Base-by-base conservation (phyloP, 169 alveolate species). In the Eimeria necatrix region DNA sequence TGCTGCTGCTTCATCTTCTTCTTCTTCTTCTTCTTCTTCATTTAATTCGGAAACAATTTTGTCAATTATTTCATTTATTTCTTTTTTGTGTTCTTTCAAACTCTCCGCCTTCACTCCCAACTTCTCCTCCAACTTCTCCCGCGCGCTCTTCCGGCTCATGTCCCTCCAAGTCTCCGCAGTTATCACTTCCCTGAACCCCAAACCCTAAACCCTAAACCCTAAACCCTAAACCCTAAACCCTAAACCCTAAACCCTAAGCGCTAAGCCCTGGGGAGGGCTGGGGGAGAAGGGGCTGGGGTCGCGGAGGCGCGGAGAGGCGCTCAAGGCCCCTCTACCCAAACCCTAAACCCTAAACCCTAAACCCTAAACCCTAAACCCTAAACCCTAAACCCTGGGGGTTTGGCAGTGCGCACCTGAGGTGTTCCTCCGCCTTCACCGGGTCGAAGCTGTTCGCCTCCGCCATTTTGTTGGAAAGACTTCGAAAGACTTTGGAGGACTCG, bases 391-490 rank as follows among this genome's bases (percentile, higher is more conserved):
- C 41, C 41, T 32, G 41, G 41, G 41, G 41, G 41, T 32, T 32
- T 32, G 3, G 3, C 26, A 53, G 20, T 26, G 78, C 51, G 10
- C 51, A 76, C 95, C 95, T 73, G 84, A 91, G 95, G 53, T 73
- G 95, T 4, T 73, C 95, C 91, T 91, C 95, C 10, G 95, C 95
- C 51, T 91, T 91, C 51, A 26, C 95, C 1, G 70, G 70, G 26
- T 91, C 95, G 7, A 91, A 68, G 8, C 61, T 6, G 41, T 4
- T 76, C 0, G 14, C 26, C 32, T 48, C 60, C 4, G 51, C 60
- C 91, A 53, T 53, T 60, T 24, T 53, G 51, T 8, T 20, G 18
- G 2, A 56, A 56, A 18, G 12, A 56, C 20, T 56, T 56, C 2
- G 2, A 56, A 32, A 32, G 41, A 32, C 41, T 32, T 32, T 2